Conservation (phyloP, 345 rosid genomes). For the Camelina sativa region DNA sequence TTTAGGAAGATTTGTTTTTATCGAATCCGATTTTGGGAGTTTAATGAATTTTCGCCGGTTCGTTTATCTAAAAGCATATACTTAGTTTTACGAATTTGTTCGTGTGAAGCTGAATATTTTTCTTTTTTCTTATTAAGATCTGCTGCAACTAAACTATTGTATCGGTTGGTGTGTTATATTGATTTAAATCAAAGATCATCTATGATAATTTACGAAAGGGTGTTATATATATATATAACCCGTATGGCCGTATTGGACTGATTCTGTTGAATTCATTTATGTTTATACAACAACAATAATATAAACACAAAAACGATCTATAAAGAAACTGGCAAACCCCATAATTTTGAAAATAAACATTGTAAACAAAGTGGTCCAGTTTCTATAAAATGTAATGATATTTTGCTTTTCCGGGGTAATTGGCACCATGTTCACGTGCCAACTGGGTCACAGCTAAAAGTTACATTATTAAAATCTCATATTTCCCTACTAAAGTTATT, state of each 20-base stretch:
- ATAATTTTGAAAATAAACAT: not conserved
- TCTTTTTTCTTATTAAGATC: not conserved
- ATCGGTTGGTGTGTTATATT: not conserved
- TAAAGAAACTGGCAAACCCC: slow-evolving; percentile 21
- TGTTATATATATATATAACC: too few relatives aligned
- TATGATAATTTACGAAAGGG: not conserved
- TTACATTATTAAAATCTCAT: slow-evolving; percentile 32
- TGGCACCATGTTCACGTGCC: slow-evolving; percentile 48
- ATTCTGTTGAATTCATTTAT: not conserved
- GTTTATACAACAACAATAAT: slow-evolving; percentile 20
- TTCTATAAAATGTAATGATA: slow-evolving; percentile 25
- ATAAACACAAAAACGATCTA: slow-evolving; percentile 19
- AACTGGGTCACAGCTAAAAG: slow-evolving; percentile 53
- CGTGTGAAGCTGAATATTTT: not conserved
- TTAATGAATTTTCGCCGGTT: not conserved
- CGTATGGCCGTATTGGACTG: slow-evolving; percentile 14
- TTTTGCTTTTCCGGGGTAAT: slow-evolving; percentile 33
- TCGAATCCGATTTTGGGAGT: not conserved
- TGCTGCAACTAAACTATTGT: not conserved
- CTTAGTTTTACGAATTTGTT: not conserved
- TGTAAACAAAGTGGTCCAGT: slow-evolving; percentile 38
- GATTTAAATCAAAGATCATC: not conserved
- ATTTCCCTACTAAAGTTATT: slow-evolving; percentile 1
- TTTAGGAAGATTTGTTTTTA: slow-evolving; percentile 7
- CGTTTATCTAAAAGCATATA: not conserved